These are phyloP conservation scores for Leccinum subgranulosum DNA, from an alignment of 768 basidiomycete species.

Conservation along the genomic window DNA sequence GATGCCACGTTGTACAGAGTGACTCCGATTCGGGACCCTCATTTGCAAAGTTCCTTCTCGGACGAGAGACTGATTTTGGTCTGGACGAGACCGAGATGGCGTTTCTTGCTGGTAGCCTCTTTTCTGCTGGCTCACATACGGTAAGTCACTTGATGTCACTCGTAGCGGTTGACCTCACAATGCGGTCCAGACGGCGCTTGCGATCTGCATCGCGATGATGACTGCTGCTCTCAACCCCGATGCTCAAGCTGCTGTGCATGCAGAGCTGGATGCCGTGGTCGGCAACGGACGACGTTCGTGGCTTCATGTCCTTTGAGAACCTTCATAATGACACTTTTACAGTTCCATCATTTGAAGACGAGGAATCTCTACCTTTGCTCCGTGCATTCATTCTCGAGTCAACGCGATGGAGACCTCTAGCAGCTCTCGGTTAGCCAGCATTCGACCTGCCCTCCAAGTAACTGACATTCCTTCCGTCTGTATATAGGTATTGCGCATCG, in stretches of 20 bases:
- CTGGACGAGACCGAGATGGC: slow-evolving; percentile 51
- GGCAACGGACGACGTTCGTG: slow-evolving; percentile 30
- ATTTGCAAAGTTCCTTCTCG: slow-evolving; percentile 53
- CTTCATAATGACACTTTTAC: not conserved
- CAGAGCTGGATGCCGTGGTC: slow-evolving; percentile 48
- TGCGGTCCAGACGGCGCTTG: slow-evolving; percentile 39
- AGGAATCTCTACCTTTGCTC: slow-evolving; percentile 27
- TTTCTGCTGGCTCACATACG: slow-evolving; percentile 56
- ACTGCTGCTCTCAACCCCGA: slow-evolving; percentile 49
- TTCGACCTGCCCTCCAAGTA: not conserved
- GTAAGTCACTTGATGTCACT: slow-evolving; percentile 14
- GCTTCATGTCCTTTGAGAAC: not conserved
- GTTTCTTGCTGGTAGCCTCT: slow-evolving; percentile 56
- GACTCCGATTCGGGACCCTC: slow-evolving; percentile 32
- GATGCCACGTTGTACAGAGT: slow-evolving; percentile 8
- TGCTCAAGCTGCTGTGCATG: slow-evolving; percentile 46
- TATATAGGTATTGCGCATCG: slow-evolving; percentile 10
- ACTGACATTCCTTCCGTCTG: not conserved
- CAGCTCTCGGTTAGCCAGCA: slow-evolving; percentile 15
- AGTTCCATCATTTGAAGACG: slow-evolving; percentile 38
- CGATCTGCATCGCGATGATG: slow-evolving; percentile 45
- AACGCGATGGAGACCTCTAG: slow-evolving; percentile 33
- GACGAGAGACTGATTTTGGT: slow-evolving; percentile 45
- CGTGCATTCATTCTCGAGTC: slow-evolving; percentile 35
- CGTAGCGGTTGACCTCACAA: not conserved